Evolutionary conservation across 2,329 filamentous ascomycete genomes (phyloP).

Genomic region (Paraphaeosphaeria sporulosa): DNA sequence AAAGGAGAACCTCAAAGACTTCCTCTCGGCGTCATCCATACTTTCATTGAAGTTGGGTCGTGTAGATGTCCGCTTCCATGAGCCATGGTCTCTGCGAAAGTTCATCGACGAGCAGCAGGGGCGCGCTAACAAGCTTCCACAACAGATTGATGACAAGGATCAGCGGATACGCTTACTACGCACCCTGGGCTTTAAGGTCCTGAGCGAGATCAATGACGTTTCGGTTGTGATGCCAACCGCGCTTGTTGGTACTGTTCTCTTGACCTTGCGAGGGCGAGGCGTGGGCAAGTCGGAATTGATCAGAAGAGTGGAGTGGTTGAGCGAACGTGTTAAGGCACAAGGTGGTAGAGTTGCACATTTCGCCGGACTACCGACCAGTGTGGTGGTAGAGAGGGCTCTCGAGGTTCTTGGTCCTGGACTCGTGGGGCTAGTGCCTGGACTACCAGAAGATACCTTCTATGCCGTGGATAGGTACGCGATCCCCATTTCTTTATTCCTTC

Average conservation of each 20-base stretch:
- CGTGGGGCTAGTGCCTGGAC: slow-evolving; percentile 77
- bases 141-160: slow-evolving; percentile 47
- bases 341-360: slow-evolving; percentile 95
- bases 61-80: slow-evolving; percentile 94
- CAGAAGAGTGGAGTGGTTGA: slow-evolving; percentile 89
- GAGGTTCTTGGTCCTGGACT: slow-evolving; percentile 91
- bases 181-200: slow-evolving; percentile 88
- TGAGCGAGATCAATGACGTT: slow-evolving; percentile 93
- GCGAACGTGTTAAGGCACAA: slow-evolving; percentile 79
- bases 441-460: slow-evolving; percentile 92
- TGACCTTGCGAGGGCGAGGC: slow-evolving; percentile 89
- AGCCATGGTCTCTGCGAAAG: slow-evolving; percentile 87
- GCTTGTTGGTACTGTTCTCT: slow-evolving; percentile 88
- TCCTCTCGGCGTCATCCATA: slow-evolving; percentile 87
- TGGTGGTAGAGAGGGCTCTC: slow-evolving; percentile 86
- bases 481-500: background rate
- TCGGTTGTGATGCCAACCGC: slow-evolving; percentile 99
- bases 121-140: slow-evolving; percentile 56
- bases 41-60: slow-evolving; percentile 87
- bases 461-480: slow-evolving; percentile 76
- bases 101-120: slow-evolving; percentile 82
- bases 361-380: slow-evolving; percentile 76
- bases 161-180: slow-evolving; percentile 76
- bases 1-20: slow-evolving; percentile 90
- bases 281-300: slow-evolving; percentile 88